phyloP scores from a whole-genome alignment of 2,329 filamentous ascomycete species.

The Lizonia empirigonia region DNA sequence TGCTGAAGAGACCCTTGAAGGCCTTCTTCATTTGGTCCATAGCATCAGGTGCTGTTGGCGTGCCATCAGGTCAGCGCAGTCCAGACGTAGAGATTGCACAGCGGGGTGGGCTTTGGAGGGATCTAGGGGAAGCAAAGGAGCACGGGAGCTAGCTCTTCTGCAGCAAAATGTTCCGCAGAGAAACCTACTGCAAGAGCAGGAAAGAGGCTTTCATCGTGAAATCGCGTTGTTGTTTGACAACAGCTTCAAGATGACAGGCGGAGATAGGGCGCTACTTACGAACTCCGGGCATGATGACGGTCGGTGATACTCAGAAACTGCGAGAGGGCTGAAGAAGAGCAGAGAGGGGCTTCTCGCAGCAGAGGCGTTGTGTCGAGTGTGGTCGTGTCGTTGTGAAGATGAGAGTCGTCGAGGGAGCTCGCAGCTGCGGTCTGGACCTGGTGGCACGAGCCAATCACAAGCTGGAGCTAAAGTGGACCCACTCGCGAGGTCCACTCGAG shows the following conservation, averaged over 20 bases:
- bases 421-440: conserved; percentile 6
- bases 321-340: background rate
- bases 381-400: conserved; percentile 1
- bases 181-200: background rate
- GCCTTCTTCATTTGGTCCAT: conserved; percentile 46
- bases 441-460: conserved; percentile 5
- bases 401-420: conserved; percentile 10
- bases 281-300: conserved; percentile 46
- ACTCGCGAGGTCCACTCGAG: background rate
- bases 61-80: conserved; percentile 4
- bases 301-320: background rate
- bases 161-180: too few species aligned
- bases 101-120: too few species aligned
- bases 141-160: too few species aligned
- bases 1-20: conserved; percentile 46
- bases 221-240: background rate
- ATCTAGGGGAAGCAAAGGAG: too few species aligned
- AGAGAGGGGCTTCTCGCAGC: background rate
- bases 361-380: background rate
- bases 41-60: conserved; percentile 42
- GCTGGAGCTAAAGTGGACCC: background rate
- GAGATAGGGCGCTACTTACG: conserved; percentile 38
- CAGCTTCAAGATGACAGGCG: conserved; percentile 2
- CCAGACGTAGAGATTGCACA: background rate
- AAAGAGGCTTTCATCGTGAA: background rate